A percentile compares a stretch with the other conserved stretches of the same genome.
These are phyloP conservation scores for Cercospora sp. DNA, from an alignment of 2,329 filamentous ascomycete species.

Conservation along the genomic window DNA sequence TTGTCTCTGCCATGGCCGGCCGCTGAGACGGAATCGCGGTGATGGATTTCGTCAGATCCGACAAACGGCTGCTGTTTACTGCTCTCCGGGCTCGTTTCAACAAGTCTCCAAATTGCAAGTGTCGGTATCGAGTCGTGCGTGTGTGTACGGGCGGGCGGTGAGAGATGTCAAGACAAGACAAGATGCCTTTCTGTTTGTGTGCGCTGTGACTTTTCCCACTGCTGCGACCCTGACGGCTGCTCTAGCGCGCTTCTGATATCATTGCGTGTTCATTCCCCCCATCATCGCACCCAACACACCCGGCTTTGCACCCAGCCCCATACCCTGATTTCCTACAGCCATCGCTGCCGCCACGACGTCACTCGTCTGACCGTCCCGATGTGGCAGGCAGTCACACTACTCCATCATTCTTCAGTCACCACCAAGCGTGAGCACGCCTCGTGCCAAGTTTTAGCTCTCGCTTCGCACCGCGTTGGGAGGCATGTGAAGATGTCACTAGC, in stretches of 20 bases:
- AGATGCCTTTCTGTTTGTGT: background rate
- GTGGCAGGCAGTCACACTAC: constrained; percentile 16
- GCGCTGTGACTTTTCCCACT: background rate
- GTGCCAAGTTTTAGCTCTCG: constrained; percentile 8
- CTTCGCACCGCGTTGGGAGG: constrained; percentile 3
- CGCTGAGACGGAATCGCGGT: constrained; percentile 6
- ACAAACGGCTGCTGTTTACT: background rate
- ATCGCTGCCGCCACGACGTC: constrained; percentile 4
- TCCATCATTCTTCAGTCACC: constrained; percentile 8
- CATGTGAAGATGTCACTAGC: constrained; percentile 15
- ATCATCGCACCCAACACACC: background rate
- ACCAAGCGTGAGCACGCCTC: background rate
- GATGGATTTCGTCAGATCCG: background rate
- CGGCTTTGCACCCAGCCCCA: background rate
- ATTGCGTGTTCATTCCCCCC: background rate
- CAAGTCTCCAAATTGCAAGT: background rate
- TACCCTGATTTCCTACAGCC: background rate
- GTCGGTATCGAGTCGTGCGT: background rate
- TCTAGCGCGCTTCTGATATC: constrained; percentile 1
- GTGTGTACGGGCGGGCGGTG: background rate
- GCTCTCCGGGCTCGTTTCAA: background rate
- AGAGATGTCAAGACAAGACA: background rate
- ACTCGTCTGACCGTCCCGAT: constrained; percentile 1
- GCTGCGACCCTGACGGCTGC: background rate
- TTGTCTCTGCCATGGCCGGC: constrained; percentile 27